phyloP scores from a whole-genome alignment of 345 rosid species.

The Cardamine occulta region DNA sequence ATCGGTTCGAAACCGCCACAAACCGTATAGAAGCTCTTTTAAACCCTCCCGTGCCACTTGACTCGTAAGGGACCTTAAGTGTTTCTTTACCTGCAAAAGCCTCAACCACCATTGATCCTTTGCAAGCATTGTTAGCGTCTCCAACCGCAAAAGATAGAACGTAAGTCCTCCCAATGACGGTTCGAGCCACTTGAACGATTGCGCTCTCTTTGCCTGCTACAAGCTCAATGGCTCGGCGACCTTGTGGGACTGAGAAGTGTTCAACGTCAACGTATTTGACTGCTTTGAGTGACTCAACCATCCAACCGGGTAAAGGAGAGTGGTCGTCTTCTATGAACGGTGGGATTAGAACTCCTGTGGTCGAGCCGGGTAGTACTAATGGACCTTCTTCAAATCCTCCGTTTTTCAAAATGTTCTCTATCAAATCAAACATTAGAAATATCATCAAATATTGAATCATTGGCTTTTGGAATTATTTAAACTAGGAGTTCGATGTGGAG shows the following conservation, averaged over 20 bases:
- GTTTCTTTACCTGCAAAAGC: slow-evolving; percentile 72
- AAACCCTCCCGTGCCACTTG: slow-evolving; percentile 78
- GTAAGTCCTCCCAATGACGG: slow-evolving; percentile 60
- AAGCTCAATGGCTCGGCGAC: slow-evolving; percentile 73
- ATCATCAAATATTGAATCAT: neutral
- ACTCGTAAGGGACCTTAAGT: slow-evolving; percentile 63
- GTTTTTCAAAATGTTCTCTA: slow-evolving; percentile 75
- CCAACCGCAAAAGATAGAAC: slow-evolving; percentile 68
- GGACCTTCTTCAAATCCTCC: slow-evolving; percentile 92
- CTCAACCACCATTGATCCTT: slow-evolving; percentile 76
- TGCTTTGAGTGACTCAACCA: slow-evolving; percentile 85
- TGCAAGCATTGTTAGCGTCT: slow-evolving; percentile 74
- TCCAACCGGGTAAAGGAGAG: slow-evolving; percentile 87
- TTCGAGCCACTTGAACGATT: slow-evolving; percentile 65
- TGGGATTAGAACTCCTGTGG: slow-evolving; percentile 79
- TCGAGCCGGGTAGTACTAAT: slow-evolving; percentile 59
- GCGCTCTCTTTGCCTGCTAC: slow-evolving; percentile 93
- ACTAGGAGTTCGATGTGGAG: neutral
- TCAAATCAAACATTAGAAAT: neutral
- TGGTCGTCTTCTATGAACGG: slow-evolving; percentile 82
- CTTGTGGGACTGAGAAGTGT: slow-evolving; percentile 72
- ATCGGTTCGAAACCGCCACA: slow-evolving; percentile 54
- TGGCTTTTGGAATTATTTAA: neutral
- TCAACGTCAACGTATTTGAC: slow-evolving; percentile 77
- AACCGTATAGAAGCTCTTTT: slow-evolving; percentile 61